These are phyloP conservation scores for Grosmannia clavigera DNA, from an alignment of 2,329 filamentous ascomycete species.

Conservation along the genomic window DNA sequence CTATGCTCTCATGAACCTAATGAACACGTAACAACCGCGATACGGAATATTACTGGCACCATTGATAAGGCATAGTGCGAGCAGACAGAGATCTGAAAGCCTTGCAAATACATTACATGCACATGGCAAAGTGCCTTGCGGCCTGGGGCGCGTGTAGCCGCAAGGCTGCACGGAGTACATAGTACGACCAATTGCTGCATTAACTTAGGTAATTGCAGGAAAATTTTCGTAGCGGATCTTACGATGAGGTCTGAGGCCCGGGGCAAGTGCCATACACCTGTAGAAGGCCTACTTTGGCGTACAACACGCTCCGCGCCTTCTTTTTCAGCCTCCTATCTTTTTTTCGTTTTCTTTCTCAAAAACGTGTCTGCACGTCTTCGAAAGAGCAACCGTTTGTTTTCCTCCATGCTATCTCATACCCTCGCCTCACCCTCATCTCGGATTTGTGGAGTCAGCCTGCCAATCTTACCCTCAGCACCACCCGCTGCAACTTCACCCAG, in stretches of 20 bases:
- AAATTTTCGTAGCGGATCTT: constrained; percentile 1
- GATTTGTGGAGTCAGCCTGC: neutral
- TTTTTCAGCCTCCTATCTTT: neutral
- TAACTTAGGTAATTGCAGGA: constrained; percentile 1
- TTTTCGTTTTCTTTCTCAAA: neutral
- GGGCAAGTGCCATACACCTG: neutral
- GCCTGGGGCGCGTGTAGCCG: neutral
- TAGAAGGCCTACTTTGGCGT: neutral
- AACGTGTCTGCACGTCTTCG: neutral
- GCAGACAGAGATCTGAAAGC: neutral
- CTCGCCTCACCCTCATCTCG: neutral
- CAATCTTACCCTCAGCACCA: neutral
- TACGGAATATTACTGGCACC: neutral
- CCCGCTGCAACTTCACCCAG: neutral
- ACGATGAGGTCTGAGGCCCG: neutral
- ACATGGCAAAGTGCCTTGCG: neutral
- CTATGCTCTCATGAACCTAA: neutral
- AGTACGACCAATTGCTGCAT: too few relatives aligned
- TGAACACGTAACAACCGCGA: neutral
- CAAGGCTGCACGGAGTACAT: neutral
- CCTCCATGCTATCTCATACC: neutral
- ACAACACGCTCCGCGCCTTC: neutral
- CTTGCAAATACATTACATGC: neutral
- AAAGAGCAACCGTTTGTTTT: neutral
- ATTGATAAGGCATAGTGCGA: neutral